These are phyloP conservation scores for Penicillium sp. DNA, from an alignment of 2,329 filamentous ascomycete genomes.

Conservation along the genomic window DNA sequence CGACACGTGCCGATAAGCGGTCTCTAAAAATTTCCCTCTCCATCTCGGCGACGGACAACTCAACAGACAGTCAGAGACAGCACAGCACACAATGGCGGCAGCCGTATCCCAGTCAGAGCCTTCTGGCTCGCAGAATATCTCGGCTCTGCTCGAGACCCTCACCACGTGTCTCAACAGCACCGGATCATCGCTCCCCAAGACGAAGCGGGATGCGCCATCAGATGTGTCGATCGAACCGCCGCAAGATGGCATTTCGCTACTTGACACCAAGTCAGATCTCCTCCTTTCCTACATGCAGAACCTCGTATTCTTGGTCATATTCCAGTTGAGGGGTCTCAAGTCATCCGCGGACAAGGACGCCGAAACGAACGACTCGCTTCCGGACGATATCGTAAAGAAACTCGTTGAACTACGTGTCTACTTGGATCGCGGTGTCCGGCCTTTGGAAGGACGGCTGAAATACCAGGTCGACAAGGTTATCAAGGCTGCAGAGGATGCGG, in stretches of 20 bases:
- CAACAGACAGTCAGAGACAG: no score
- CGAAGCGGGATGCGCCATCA: conserved; percentile 35
- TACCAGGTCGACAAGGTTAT: conserved; percentile 96
- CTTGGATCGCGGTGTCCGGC: conserved; percentile 82
- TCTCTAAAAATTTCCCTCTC: no score
- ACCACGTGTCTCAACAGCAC: conserved; percentile 29
- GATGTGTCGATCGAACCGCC: conserved; percentile 66
- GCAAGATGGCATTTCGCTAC: conserved; percentile 79
- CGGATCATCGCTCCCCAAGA: conserved; percentile 29
- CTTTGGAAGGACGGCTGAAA: conserved; percentile 78
- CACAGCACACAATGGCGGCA: no score
- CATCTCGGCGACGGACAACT: no score
- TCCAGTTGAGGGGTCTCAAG: no score
- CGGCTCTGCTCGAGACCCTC: conserved; percentile 28
- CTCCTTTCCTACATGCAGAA: conserved; percentile 93
- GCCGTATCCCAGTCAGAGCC: no score
- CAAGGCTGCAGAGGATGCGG: conserved; percentile 60
- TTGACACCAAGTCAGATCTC: conserved; percentile 95
- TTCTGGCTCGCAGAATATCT: no score
- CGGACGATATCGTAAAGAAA: conserved; percentile 68
- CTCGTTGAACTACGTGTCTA: conserved; percentile 87
- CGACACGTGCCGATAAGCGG: no score
- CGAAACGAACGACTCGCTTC: conserved; percentile 45
- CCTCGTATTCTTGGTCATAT: conserved; percentile 73
- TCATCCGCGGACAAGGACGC: no score